These are phyloP conservation scores for Peziza echinospora DNA, from an alignment of 495 filamentous ascomycete species.

Conservation along the genomic window DNA sequence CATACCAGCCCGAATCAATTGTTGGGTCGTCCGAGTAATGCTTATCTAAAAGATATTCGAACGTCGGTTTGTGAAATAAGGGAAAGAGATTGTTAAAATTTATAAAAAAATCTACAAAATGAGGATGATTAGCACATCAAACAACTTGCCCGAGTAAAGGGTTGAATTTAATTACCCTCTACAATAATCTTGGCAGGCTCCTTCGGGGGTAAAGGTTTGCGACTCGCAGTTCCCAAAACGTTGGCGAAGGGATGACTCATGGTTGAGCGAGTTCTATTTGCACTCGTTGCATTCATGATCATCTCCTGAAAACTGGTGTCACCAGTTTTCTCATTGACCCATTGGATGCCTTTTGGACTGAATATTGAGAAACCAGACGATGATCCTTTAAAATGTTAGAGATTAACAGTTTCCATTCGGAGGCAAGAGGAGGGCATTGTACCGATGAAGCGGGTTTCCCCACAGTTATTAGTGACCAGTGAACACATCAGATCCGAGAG, in stretches of 20 bases:
- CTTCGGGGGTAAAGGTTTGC: conserved; percentile 58
- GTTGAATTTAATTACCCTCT: conserved; percentile 36
- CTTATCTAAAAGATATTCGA: conserved; percentile 84
- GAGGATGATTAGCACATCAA: no score
- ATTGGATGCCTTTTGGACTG: conserved; percentile 92
- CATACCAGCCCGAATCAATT: conserved; percentile 95
- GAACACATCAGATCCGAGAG: conserved; percentile 99
- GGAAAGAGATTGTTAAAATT: conserved; percentile 99
- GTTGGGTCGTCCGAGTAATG: conserved; percentile 90
- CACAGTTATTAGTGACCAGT: conserved; percentile 88
- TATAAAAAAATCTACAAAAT: conserved; percentile 75
- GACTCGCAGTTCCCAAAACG: conserved; percentile 72
- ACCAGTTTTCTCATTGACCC: conserved; percentile 96
- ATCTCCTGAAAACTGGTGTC: conserved; percentile 88
- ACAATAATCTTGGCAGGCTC: conserved; percentile 54
- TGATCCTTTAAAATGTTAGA: conserved; percentile 37
- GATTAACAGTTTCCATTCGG: conserved; percentile 7
- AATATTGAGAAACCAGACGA: conserved; percentile 98
- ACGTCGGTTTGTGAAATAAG: conserved; percentile 89
- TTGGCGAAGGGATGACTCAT: conserved; percentile 92
- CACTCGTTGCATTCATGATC: conserved; percentile 55
- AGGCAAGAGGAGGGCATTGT: conserved; percentile 14
- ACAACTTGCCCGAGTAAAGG: not conserved
- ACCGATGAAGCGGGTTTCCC: conserved; percentile 95
- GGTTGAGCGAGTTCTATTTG: conserved; percentile 54